Evolutionary conservation across 768 basidiomycete species (phyloP).

Genomic region (Gloeopeniophorella convolvens): DNA sequence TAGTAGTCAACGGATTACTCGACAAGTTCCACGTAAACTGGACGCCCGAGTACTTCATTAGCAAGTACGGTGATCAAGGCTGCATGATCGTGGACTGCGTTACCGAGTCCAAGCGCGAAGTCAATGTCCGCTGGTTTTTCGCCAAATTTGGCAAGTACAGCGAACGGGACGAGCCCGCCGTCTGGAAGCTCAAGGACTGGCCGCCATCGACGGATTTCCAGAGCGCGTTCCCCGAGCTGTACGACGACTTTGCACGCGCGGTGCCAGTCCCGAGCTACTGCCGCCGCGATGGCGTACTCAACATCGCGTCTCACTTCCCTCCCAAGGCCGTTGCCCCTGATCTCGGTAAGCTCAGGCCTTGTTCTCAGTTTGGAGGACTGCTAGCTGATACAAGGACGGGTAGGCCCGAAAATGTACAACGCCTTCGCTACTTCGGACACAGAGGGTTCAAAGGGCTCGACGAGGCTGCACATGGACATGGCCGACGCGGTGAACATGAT

Average conservation of each 20-base stretch:
- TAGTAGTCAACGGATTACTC: constrained; percentile 67
- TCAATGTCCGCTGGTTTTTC: constrained; percentile 18
- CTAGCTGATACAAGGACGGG: background rate
- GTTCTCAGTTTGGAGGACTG: background rate
- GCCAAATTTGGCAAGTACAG: constrained; percentile 10
- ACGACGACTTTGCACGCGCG: constrained; percentile 72
- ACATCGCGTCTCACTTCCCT: constrained; percentile 87
- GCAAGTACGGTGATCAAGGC: constrained; percentile 53
- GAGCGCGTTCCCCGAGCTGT: constrained; percentile 74
- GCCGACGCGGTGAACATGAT: constrained; percentile 91
- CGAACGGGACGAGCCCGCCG: constrained; percentile 41
- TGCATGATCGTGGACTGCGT: constrained; percentile 50
- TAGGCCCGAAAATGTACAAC: constrained; percentile 94
- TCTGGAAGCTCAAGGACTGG: constrained; percentile 75
- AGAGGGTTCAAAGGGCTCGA: constrained; percentile 73
- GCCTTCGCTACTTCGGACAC: constrained; percentile 68
- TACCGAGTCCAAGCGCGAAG: constrained; percentile 11
- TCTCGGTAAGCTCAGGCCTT: constrained; percentile 43
- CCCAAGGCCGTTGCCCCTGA: constrained; percentile 73
- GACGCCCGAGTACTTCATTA: constrained; percentile 77
- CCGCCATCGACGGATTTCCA: constrained; percentile 84
- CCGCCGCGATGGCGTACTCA: constrained; percentile 78
- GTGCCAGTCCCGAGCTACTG: constrained; percentile 89
- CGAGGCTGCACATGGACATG: constrained; percentile 91
- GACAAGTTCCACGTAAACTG: constrained; percentile 64